Conservation (phyloP, 2,329 filamentous ascomycete species). For the Bipolaris gigantea region DNA sequence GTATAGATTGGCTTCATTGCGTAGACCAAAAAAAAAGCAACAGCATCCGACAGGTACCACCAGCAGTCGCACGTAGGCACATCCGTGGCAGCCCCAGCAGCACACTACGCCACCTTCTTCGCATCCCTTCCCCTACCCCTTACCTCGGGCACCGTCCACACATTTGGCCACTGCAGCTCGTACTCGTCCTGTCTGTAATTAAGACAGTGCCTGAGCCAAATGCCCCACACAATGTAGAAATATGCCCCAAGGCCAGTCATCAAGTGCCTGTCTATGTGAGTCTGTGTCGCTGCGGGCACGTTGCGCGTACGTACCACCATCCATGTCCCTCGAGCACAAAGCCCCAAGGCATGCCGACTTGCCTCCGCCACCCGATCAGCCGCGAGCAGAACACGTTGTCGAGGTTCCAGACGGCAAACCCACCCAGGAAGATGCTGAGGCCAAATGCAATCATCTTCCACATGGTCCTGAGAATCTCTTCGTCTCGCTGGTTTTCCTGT, state of each 20-base stretch:
- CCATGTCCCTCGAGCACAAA: constrained; percentile 73
- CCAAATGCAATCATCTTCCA: constrained; percentile 74
- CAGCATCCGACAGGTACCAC: no score
- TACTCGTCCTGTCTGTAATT: constrained; percentile 74
- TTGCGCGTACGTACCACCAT: constrained; percentile 61
- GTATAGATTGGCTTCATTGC: no score
- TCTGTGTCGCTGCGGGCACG: background rate
- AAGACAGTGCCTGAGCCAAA: constrained; percentile 77
- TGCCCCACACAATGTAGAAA: constrained; percentile 80
- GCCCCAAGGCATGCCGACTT: constrained; percentile 77
- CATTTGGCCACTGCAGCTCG: constrained; percentile 67
- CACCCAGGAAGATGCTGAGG: constrained; percentile 70
- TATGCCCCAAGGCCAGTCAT: constrained; percentile 84
- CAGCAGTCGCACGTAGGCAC: no score
- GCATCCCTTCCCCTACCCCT: constrained; percentile 34
- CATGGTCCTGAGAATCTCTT: constrained; percentile 66
- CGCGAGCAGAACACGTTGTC: constrained; percentile 75
- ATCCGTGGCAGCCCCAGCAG: no score
- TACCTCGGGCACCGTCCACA: constrained; percentile 59
- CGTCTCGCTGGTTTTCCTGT: constrained; percentile 58
- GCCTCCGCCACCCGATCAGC: constrained; percentile 66
- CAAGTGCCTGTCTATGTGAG: constrained; percentile 61
- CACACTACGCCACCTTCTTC: constrained; percentile 33
- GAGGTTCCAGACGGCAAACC: constrained; percentile 76
- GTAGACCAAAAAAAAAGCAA: no score